Conservation (phyloP, 306 rosid species). For the Crotalaria pallida region DNA sequence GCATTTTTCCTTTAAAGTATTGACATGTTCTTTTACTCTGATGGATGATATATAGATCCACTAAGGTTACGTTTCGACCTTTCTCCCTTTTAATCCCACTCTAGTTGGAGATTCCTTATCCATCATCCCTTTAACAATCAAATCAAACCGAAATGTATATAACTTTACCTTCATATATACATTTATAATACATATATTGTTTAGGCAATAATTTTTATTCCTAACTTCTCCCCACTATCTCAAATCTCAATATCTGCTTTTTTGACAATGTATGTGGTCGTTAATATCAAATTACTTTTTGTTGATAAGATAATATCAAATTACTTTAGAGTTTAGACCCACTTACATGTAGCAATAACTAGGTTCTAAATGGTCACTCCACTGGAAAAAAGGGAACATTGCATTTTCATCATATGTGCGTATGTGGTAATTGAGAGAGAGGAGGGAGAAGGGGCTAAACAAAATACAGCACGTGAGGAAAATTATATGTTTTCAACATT, state of each 20-base stretch:
- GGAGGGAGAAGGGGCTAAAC: not conserved
- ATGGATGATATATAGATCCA: conserved; percentile 26
- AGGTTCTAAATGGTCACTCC: conserved; percentile 22
- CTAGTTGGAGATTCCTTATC: conserved; percentile 38
- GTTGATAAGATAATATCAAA: not conserved
- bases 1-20: conserved; percentile 20
- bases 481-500: not conserved
- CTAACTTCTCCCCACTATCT: conserved; percentile 6
- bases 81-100: conserved; percentile 24
- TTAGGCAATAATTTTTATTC: conserved; percentile 21
- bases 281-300: conserved; percentile 2
- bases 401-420: not conserved
- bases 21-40: not conserved
- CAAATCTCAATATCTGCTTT: not conserved
- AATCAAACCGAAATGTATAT: conserved; percentile 3
- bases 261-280: not conserved
- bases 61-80: conserved; percentile 22
- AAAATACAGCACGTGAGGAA: not conserved
- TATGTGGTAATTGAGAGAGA: not conserved
- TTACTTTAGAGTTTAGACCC: conserved; percentile 1
- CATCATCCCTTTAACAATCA: conserved; percentile 19
- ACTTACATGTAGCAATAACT: not conserved
- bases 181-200: not conserved
- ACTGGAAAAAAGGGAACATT: conserved; percentile 6
- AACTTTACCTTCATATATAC: not conserved